Conservation (phyloP, 202 grass and related monocot species). For the Digitaria exilis region DNA sequence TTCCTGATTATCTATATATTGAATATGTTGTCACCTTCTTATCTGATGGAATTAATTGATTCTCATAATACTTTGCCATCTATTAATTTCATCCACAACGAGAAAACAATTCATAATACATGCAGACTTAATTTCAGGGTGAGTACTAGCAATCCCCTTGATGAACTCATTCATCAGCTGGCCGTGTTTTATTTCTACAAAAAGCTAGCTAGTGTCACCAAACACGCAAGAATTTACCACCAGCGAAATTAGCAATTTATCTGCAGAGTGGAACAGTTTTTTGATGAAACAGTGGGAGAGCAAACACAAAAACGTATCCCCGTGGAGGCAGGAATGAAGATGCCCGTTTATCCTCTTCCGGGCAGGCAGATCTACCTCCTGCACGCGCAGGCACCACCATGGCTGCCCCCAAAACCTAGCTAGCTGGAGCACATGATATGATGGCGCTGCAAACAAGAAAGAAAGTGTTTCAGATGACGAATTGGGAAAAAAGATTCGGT, state of each 20-base stretch:
- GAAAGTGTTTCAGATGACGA: neutral
- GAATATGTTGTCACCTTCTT: neutral
- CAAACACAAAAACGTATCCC: neutral
- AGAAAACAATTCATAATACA: neutral
- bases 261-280: no score
- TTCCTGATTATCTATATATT: neutral
- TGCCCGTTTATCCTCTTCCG: neutral
- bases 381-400: neutral
- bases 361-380: constrained; percentile 20
- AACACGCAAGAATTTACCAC: no score
- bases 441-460: neutral
- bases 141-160: neutral
- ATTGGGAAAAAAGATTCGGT: neutral
- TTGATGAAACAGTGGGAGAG: no score
- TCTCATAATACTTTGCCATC: neutral
- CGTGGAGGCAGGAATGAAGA: neutral
- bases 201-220: no score
- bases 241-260: no score
- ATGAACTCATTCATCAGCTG: no score
- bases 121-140: neutral
- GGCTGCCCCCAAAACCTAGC: constrained; percentile 10
- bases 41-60: neutral
- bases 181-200: no score
- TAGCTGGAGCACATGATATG: constrained; percentile 48
- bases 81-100: neutral